These are phyloP conservation scores for Zasmidium angulare DNA, from an alignment of 2,329 filamentous ascomycete species.

Conservation along the genomic window DNA sequence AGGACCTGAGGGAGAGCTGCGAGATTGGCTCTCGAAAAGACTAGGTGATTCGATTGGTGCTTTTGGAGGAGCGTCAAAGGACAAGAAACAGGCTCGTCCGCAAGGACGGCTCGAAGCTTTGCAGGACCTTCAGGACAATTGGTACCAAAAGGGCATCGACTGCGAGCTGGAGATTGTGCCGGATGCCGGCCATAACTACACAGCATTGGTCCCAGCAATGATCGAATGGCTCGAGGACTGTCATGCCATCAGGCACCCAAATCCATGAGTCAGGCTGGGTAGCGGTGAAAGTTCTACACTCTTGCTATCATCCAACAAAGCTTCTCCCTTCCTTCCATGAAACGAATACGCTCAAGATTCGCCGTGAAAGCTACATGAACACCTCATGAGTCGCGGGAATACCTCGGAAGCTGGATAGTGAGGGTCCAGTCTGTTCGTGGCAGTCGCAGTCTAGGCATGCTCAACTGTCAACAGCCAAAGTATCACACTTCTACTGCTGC, in stretches of 20 bases:
- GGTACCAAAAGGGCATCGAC: slow-evolving; percentile 11
- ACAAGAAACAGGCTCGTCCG: not conserved
- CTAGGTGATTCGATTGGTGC: not conserved
- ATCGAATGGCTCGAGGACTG: slow-evolving; percentile 6
- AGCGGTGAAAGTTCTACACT: no score
- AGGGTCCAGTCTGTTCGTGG: no score
- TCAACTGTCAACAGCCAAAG: no score
- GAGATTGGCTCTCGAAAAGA: slow-evolving; percentile 6
- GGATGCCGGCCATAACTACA: slow-evolving; percentile 10
- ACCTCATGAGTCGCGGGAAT: not conserved
- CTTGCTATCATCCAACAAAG: no score
- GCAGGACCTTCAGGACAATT: slow-evolving; percentile 10
- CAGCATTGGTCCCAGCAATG: slow-evolving; percentile 1
- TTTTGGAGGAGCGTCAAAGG: not conserved
- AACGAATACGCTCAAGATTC: no score
- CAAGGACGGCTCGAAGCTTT: slow-evolving; percentile 8
- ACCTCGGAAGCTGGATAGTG: no score
- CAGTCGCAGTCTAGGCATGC: no score
- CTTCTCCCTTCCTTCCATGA: no score
- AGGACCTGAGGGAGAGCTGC: slow-evolving; percentile 7
- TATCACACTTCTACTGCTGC: no score
- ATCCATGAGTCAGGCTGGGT: not conserved
- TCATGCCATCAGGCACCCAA: not conserved
- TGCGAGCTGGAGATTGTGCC: slow-evolving; percentile 12
- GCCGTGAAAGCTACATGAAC: no score